Evolutionary conservation across 306 rosid species (phyloP).

Genomic region (Ceratonia siliqua): DNA sequence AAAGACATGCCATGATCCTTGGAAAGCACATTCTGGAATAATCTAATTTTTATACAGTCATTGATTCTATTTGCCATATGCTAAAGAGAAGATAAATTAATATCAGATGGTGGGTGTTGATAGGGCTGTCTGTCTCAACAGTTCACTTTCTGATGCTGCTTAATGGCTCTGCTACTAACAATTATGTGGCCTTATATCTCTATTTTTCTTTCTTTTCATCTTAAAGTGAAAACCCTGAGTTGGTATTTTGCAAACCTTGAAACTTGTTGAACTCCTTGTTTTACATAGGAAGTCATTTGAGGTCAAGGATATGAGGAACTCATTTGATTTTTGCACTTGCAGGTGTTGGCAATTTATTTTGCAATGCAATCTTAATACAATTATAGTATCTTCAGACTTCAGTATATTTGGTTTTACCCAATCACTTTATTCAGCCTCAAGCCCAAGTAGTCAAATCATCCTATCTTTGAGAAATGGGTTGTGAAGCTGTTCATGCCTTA

Average conservation of each 20-base stretch:
- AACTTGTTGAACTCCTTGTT: not conserved
- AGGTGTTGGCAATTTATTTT: not conserved
- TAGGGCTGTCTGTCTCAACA: not conserved
- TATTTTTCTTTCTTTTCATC: not conserved
- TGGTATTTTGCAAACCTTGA: not conserved
- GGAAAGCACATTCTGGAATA: conserved; percentile 7
- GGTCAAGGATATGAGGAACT: not conserved
- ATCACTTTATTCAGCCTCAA: not conserved
- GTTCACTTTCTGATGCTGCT: not conserved
- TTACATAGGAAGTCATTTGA: not conserved
- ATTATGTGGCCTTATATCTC: not conserved
- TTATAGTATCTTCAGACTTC: not conserved
- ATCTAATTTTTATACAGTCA: not conserved
- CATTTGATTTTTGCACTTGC: not conserved
- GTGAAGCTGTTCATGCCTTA: not conserved
- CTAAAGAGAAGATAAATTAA: not conserved
- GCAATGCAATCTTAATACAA: not conserved
- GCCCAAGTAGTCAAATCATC: not conserved
- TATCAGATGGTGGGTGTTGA: not conserved
- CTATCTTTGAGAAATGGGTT: not conserved
- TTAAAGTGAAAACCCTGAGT: not conserved
- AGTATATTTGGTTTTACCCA: not conserved
- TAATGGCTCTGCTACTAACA: not conserved
- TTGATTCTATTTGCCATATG: not conserved
- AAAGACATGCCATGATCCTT: conserved; percentile 11